These are phyloP conservation scores for Aureobasidium sp. DNA, from an alignment of 2,329 filamentous ascomycete species.

Conservation along the genomic window DNA sequence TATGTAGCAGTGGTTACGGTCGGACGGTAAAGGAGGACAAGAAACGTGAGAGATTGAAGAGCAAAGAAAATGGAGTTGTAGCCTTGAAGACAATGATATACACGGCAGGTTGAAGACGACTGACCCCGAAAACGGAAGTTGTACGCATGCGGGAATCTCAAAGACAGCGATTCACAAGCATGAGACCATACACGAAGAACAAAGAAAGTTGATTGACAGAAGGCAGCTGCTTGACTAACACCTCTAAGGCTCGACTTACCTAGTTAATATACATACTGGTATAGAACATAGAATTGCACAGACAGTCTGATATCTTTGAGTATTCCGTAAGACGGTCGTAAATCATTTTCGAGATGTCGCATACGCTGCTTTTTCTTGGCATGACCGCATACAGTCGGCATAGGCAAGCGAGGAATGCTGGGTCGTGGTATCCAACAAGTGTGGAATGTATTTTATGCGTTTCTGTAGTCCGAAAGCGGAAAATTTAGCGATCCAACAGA, in stretches of 20 bases:
- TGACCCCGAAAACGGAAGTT: slow-evolving; percentile 3
- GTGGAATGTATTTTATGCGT: not conserved
- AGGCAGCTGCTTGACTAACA: not conserved
- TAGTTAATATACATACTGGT: not conserved
- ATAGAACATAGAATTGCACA: not conserved
- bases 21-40: not conserved
- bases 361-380: not conserved
- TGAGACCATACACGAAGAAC: not conserved
- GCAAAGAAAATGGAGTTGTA: not conserved
- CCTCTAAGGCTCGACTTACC: not conserved
- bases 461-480: not conserved
- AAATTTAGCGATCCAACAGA: not conserved
- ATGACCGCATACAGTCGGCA: not conserved
- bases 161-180: not conserved
- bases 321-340: not conserved
- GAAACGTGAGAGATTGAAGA: not conserved
- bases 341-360: not conserved
- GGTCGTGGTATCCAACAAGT: not conserved
- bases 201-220: not conserved
- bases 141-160: slow-evolving; percentile 4
- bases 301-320: not conserved
- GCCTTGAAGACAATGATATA: slow-evolving; percentile 7
- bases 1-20: not conserved
- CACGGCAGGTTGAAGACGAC: not conserved
- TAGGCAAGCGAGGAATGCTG: not conserved